Conservation (phyloP, 2,329 filamentous ascomycete genomes). For the Ceratocystis destructans region DNA sequence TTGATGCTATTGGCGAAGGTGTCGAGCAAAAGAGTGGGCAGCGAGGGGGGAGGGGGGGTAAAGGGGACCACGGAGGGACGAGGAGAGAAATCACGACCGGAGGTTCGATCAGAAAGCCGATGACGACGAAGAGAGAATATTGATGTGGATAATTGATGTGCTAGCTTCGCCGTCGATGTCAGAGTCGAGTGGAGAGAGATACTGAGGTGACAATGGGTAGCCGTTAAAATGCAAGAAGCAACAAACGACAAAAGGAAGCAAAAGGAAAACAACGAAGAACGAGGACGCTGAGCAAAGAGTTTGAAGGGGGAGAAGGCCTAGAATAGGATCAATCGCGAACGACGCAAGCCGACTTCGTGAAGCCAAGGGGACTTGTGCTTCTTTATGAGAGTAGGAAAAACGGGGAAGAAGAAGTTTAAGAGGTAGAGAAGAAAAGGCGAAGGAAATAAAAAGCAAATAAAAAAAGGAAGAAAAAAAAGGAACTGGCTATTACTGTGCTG, state of each 20-base stretch:
- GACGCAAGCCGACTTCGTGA: conserved; percentile 9
- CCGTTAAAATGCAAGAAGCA: neutral
- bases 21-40: neutral
- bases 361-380: conserved; percentile 15
- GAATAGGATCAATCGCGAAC: conserved; percentile 18
- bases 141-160: neutral
- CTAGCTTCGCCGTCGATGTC: neutral
- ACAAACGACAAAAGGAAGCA: neutral
- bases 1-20: neutral
- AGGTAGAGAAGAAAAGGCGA: neutral
- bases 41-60: neutral
- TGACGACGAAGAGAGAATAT: neutral
- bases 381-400: conserved; percentile 10
- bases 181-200: neutral
- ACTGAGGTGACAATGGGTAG: neutral
- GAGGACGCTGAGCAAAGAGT: conserved; percentile 8
- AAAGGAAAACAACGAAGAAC: neutral
- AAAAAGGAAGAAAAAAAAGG: neutral
- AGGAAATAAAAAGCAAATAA: neutral
- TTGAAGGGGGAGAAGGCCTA: conserved; percentile 11
- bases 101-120: neutral
- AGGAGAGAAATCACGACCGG: neutral
- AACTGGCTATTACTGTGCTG: neutral
- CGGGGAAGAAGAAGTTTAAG: neutral
- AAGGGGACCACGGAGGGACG: neutral